Evolutionary conservation across 2,329 filamentous ascomycete genomes (phyloP), one percentile per base, ranked within the genome.

Genomic region (Claviceps citrina): DNA sequence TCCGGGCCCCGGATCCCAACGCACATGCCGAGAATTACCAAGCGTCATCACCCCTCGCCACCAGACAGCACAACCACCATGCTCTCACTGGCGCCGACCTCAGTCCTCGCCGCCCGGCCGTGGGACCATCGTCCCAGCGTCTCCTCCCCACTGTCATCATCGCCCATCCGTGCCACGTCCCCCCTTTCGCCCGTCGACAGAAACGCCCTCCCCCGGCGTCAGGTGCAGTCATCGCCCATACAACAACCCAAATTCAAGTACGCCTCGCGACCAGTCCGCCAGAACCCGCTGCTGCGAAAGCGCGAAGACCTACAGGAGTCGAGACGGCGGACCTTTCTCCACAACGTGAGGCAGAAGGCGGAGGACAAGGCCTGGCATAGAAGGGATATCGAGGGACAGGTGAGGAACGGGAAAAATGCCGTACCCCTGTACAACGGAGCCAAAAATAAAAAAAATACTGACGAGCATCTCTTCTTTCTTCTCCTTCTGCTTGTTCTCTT

Each of bases 261-360:
- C 48, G 65, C 72, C 22, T 61, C 70, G 44, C 68, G 75, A 13
- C 63, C 65, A 12, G 60, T 67, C 40, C 79, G 79, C 44, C 66
- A 69, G 27, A 84, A 81, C 45, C 81, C 78, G 0, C 50, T 81
- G 6, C 59, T 77, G 15, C 70, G 71, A 47, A 70, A 62, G 44
- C 67, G 73, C 38, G 73, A 85, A 53, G 73, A 73, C 15, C 65
- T 67, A 1, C 73, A 76, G 41, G 77, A 84, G 53, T 65, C 70
- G 40, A 64, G 83, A 42, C 66, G 82, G 35, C 71, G 72, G 25
- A 63, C 81, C 41, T 89, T 89, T 50, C 61, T 89, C 43, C 73
- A 76, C 52, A 81, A 69, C 38, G 76, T 81, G 15, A 66, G 73
- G 43, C 69, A 75, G 49, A 68, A 71, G 31, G 62, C 67, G 3